phyloP scores from a whole-genome alignment of 148 eudicot genomes.

The Bassia scoparia region DNA sequence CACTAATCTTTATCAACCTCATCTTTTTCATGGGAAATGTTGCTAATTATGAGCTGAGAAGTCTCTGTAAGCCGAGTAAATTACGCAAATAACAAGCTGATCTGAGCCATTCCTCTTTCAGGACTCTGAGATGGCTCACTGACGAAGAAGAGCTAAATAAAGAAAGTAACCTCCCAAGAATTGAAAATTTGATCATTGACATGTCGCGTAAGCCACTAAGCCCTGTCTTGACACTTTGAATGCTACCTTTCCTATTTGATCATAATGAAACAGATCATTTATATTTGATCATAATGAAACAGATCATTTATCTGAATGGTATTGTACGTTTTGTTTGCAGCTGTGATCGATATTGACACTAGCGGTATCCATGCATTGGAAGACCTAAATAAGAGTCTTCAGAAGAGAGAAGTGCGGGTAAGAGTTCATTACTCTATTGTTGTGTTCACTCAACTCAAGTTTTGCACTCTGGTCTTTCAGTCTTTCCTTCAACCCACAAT shows the following conservation, averaged over 20 bases:
- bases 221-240: too few relatives aligned
- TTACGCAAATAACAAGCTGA: neutral
- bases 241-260: neutral
- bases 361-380: slow-evolving; percentile 69
- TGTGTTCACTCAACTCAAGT: neutral
- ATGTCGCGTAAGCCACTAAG: slow-evolving; percentile 54
- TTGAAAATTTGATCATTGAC: slow-evolving; percentile 44
- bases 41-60: too few relatives aligned
- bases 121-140: slow-evolving; percentile 58
- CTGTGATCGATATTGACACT: slow-evolving; percentile 71
- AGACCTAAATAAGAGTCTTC: slow-evolving; percentile 48
- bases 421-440: neutral
- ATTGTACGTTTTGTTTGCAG: slow-evolving; percentile 31
- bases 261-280: too few relatives aligned
- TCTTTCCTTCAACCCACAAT: too few relatives aligned
- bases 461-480: too few relatives aligned
- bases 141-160: slow-evolving; percentile 50
- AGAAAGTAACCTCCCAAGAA: slow-evolving; percentile 30
- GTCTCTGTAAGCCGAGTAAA: too few relatives aligned
- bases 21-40: too few relatives aligned
- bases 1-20: neutral
- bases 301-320: neutral
- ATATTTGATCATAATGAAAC: neutral
- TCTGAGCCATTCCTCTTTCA: slow-evolving; percentile 16
- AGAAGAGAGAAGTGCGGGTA: slow-evolving; percentile 55